Conservation (phyloP, 192 early-diverging fungal genomes). For the Coemansia sp. region DNA sequence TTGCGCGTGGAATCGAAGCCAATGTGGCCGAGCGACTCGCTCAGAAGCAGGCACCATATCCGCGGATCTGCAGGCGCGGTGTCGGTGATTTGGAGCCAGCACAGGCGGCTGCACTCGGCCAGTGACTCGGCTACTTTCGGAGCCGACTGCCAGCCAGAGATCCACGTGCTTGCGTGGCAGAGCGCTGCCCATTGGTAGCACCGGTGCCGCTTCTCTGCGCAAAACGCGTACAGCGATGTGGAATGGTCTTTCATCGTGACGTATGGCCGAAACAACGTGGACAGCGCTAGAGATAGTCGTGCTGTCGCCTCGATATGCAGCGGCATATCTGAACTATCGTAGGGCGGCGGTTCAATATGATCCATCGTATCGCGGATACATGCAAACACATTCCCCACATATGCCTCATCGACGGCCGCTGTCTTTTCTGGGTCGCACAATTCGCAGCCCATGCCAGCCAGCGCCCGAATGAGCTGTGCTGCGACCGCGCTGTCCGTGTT, state of each 20-base stretch:
- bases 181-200: conserved; percentile 50
- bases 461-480: background rate
- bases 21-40: conserved; percentile 26
- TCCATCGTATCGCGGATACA: conserved; percentile 25
- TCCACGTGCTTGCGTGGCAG: conserved; percentile 27
- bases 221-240: conserved; percentile 11
- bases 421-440: background rate
- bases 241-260: background rate
- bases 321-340: background rate
- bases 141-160: background rate
- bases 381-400: conserved; percentile 27
- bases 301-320: background rate
- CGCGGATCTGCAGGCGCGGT: background rate
- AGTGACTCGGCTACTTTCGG: background rate
- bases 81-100: conserved; percentile 29
- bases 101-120: conserved; percentile 23
- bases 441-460: conserved; percentile 1
- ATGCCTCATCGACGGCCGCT: conserved; percentile 4
- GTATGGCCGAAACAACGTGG: conserved; percentile 2
- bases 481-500: background rate
- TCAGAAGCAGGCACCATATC: conserved; percentile 35
- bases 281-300: conserved; percentile 7
- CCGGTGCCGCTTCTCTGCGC: conserved; percentile 17
- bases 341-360: background rate
- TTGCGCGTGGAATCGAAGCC: conserved; percentile 9